Conservation (phyloP, 495 filamentous ascomycete genomes). For the Cercophora samala region DNA sequence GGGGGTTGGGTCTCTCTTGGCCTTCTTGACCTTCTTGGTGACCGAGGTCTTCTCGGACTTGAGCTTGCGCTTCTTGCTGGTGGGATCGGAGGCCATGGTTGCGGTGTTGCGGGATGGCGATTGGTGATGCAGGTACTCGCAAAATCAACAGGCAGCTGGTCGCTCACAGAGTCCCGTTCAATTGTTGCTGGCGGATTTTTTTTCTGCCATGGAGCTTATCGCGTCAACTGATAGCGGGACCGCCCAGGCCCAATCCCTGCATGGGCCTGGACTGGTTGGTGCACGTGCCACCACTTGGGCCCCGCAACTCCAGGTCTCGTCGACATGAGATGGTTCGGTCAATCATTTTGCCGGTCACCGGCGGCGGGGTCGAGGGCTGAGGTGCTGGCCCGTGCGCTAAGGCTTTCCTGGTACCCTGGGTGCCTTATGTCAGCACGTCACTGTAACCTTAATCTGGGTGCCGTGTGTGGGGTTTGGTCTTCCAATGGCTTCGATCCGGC, state of each 20-base stretch:
- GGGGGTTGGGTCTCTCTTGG: constrained; percentile 27
- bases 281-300: background rate
- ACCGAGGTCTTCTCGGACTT: constrained; percentile 28
- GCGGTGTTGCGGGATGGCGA: constrained; percentile 6
- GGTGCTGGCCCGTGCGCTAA: background rate
- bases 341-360: constrained; percentile 21
- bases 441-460: constrained; percentile 13
- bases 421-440: background rate
- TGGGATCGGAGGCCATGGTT: constrained; percentile 40
- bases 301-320: too few relatives aligned
- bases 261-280: background rate
- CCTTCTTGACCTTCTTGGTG: constrained; percentile 31
- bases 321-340: constrained; percentile 13
- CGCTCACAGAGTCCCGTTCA: background rate
- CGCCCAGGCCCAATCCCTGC: constrained; percentile 6
- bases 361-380: constrained; percentile 19
- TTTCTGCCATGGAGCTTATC: constrained; percentile 18
- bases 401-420: background rate
- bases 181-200: constrained; percentile 15
- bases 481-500: constrained; percentile 11
- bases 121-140: background rate
- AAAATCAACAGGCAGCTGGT: constrained; percentile 3
- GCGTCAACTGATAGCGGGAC: constrained; percentile 10
- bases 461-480: background rate
- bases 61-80: constrained; percentile 48